These are phyloP conservation scores for Saccharomyces hybrid DNA, from an alignment of 1,139 yeast species.

Conservation along the genomic window DNA sequence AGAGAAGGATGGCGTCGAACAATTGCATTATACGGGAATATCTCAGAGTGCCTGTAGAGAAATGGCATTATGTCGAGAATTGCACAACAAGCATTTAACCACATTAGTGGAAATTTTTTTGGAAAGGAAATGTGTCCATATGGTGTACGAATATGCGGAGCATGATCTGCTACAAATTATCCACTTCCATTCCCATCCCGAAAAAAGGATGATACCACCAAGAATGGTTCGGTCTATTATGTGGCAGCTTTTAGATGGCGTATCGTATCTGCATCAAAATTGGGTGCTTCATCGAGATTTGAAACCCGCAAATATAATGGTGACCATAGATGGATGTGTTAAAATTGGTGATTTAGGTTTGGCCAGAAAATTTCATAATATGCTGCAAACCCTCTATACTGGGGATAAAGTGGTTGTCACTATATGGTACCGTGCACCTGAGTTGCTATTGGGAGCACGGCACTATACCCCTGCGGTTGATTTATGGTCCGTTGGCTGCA, in stretches of 20 bases:
- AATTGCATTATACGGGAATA: conserved; percentile 84
- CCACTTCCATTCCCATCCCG: conserved; percentile 90
- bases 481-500: conserved; percentile 96
- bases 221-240: conserved; percentile 71
- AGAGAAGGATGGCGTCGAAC: conserved; percentile 84
- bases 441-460: conserved; percentile 77
- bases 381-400: conserved; percentile 78
- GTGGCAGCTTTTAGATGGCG: conserved; percentile 91
- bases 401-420: conserved; percentile 98
- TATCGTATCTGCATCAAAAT: conserved; percentile 83
- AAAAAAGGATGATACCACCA: conserved; percentile 68
- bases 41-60: conserved; percentile 96
- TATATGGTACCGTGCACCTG: conserved; percentile 98
- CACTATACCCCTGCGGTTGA: conserved; percentile 95
- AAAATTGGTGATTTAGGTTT: conserved; percentile 95
- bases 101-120: conserved; percentile 76
- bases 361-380: conserved; percentile 84
- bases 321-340: conserved; percentile 77
- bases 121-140: conserved; percentile 84
- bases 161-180: conserved; percentile 90
- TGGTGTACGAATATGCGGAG: conserved; percentile 94
- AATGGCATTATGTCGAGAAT: conserved; percentile 89
- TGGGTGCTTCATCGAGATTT: conserved; percentile 95
- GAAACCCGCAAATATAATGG: conserved; percentile 98
- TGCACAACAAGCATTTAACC: conserved; percentile 72